These are phyloP conservation scores for Luzula sylvatica DNA, from an alignment of 176 grass and related monocot genomes.

Conservation along the genomic window DNA sequence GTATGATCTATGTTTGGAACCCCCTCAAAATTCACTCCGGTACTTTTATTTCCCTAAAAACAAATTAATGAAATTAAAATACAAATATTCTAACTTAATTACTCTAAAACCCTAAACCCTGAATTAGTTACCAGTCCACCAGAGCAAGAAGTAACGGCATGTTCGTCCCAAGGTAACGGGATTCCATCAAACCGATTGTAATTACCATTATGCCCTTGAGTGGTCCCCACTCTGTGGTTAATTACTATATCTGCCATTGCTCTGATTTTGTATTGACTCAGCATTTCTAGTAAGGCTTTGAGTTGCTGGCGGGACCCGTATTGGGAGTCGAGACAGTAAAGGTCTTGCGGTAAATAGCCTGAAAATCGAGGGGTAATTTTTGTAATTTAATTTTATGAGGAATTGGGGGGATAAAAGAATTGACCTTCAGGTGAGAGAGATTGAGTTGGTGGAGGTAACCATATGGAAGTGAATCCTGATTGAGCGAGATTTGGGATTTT, in stretches of 20 bases:
- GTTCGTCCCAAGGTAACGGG: constrained; percentile 82
- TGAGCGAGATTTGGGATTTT: constrained; percentile 58
- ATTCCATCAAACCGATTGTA: constrained; percentile 95
- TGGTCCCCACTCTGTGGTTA: constrained; percentile 92
- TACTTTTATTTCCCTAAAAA: constrained; percentile 60
- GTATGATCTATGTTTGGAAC: constrained; percentile 94
- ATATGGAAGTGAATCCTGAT: constrained; percentile 77
- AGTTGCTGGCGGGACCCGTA: constrained; percentile 69
- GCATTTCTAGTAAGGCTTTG: constrained; percentile 49
- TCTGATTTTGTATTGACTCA: constrained; percentile 64
- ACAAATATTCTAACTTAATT: neutral
- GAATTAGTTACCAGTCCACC: constrained; percentile 63
- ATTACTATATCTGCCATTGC: constrained; percentile 96
- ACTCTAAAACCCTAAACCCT: neutral
- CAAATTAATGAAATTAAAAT: neutral
- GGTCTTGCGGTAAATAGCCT: constrained; percentile 90
- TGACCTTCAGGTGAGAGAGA: constrained; percentile 69
- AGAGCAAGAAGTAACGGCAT: constrained; percentile 93
- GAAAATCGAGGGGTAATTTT: neutral
- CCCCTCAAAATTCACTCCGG: constrained; percentile 67
- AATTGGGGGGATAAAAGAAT: neutral
- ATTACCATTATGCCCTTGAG: constrained; percentile 53
- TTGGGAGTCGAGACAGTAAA: constrained; percentile 84
- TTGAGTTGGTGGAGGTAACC: constrained; percentile 80
- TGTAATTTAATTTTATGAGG: constrained; percentile 1